These are phyloP conservation scores for Globisporangium uncinulatum DNA, from an alignment of 352 stramenopile species.

Conservation along the genomic window DNA sequence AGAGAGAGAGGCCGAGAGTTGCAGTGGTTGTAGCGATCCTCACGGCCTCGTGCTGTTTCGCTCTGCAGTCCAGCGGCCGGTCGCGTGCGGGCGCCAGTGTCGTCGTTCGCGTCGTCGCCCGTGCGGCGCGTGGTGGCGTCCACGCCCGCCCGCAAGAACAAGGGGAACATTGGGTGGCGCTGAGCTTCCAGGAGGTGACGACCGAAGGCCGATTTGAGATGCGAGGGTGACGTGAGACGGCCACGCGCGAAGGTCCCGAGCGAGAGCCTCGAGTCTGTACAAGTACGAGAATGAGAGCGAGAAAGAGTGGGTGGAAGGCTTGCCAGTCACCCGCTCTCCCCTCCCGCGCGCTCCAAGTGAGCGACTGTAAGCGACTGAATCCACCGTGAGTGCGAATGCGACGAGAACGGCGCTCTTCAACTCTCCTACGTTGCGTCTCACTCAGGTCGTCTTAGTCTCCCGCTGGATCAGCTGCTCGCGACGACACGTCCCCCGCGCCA, in stretches of 20 bases:
- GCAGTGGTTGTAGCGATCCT: background rate
- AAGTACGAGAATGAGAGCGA: background rate
- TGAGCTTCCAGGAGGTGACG: slow-evolving; percentile 11
- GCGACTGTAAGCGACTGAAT: background rate
- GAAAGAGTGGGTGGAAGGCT: background rate
- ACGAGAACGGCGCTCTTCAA: too few relatives aligned
- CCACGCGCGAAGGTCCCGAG: background rate
- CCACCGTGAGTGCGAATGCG: background rate
- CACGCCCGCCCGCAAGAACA: slow-evolving; percentile 45
- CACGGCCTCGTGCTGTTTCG: background rate
- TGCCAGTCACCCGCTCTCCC: too few relatives aligned
- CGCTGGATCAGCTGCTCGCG: too few relatives aligned
- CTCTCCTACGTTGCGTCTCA: too few relatives aligned
- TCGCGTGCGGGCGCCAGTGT: slow-evolving; percentile 33
- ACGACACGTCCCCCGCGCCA: too few relatives aligned
- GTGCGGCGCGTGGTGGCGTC: slow-evolving; percentile 22
- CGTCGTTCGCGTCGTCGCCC: slow-evolving; percentile 20
- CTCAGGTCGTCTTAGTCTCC: too few relatives aligned
- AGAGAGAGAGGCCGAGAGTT: background rate
- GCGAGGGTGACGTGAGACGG: background rate
- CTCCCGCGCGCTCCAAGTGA: background rate
- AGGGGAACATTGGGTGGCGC: slow-evolving; percentile 58
- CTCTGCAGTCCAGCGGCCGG: slow-evolving; percentile 24
- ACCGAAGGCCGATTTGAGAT: background rate
- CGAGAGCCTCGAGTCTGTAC: background rate